Conservation (phyloP, 768 basidiomycete species). For the Auricularia sp. region DNA sequence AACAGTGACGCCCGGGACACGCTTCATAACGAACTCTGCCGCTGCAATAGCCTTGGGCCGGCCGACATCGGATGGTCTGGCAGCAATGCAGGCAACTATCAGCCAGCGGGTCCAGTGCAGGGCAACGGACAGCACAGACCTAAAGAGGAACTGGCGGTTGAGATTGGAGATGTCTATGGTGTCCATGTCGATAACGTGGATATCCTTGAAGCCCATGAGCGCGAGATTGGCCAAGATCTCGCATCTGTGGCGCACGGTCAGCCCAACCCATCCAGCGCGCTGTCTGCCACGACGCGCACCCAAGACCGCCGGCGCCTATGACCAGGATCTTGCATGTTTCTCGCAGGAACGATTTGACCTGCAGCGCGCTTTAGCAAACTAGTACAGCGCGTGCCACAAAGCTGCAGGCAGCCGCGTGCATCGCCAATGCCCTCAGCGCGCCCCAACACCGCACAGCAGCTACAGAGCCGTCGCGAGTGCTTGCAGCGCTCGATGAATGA, state of each 20-base stretch:
- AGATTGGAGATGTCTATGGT: conserved; percentile 99
- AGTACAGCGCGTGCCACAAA: background rate
- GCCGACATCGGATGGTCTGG: conserved; percentile 83
- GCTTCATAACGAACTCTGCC: conserved; percentile 93
- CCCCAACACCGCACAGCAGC: background rate
- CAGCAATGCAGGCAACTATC: background rate
- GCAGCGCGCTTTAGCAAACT: background rate
- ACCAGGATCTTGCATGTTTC: conserved; percentile 86
- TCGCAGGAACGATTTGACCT: conserved; percentile 86
- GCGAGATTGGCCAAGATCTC: conserved; percentile 97
- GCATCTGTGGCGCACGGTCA: conserved; percentile 19
- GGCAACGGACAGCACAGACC: conserved; percentile 37
- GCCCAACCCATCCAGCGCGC: background rate
- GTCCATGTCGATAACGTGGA: conserved; percentile 99
- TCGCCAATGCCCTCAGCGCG: background rate
- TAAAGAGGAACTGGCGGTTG: conserved; percentile 95
- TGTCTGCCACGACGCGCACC: conserved; percentile 31
- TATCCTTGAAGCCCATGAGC: conserved; percentile 92
- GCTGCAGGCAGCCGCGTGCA: background rate
- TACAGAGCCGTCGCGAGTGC: too few relatives aligned
- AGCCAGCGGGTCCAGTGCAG: background rate
- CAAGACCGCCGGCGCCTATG: conserved; percentile 95
- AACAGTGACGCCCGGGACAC: conserved; percentile 92
- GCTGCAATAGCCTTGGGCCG: conserved; percentile 89
- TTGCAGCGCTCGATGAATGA: background rate